Conservation (phyloP, 2,329 filamentous ascomycete species). For the Colletotrichum sp. region DNA sequence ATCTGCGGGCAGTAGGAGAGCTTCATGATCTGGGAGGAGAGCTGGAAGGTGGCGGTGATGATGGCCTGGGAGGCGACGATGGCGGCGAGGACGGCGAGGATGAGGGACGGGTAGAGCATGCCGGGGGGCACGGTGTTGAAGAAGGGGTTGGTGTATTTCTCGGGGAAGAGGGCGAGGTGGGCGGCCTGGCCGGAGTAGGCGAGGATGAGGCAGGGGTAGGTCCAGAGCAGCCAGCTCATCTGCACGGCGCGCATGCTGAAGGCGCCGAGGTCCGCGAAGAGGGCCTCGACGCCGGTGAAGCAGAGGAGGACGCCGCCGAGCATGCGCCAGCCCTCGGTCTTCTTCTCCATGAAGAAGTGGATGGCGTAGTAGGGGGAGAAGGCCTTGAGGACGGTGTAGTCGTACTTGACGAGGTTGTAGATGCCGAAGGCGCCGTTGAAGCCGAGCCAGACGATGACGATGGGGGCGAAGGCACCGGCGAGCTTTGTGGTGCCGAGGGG, state of each 20-base stretch:
- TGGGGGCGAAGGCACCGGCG: constrained; percentile 66
- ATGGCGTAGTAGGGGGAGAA: constrained; percentile 66
- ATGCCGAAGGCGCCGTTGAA: constrained; percentile 69
- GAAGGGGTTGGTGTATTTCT: constrained; percentile 74
- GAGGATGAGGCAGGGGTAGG: constrained; percentile 69
- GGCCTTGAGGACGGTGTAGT: constrained; percentile 59
- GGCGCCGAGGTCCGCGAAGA: constrained; percentile 80
- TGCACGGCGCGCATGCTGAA: constrained; percentile 75
- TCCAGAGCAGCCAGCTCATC: constrained; percentile 72
- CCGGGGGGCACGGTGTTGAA: constrained; percentile 73
- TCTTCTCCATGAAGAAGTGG: constrained; percentile 63
- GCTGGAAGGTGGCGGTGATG: constrained; percentile 76
- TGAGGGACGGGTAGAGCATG: constrained; percentile 69
- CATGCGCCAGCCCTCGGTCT: constrained; percentile 65
- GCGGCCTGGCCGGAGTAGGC: constrained; percentile 78
- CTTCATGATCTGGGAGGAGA: constrained; percentile 74
- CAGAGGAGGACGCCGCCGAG: constrained; percentile 75
- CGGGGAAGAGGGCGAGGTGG: constrained; percentile 61
- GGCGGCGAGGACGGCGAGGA: constrained; percentile 72
- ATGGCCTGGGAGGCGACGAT: constrained; percentile 81
- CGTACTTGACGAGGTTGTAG: constrained; percentile 61
- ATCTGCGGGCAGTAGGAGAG: constrained; percentile 77
- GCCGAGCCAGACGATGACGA: constrained; percentile 70
- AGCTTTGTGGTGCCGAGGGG: constrained; percentile 68
- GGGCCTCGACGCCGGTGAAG: constrained; percentile 80